phyloP scores from a whole-genome alignment of 225 moss, liverwort and hornwort species.

The Neckera pumila region DNA sequence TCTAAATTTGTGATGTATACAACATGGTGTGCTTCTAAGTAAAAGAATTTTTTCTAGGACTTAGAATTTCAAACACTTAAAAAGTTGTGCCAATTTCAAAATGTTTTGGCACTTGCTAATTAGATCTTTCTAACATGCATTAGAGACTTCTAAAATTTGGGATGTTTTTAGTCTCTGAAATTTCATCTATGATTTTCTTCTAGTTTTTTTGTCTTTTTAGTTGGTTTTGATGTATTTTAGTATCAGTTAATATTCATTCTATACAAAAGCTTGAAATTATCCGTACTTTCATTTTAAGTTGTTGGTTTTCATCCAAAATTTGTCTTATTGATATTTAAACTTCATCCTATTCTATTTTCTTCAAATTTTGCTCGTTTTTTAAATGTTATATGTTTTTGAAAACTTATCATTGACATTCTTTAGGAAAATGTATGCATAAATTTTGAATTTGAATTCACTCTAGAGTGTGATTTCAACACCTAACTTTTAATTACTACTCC shows the following conservation, averaged over 20 bases:
- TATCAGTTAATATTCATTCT: neutral
- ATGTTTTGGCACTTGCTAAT: neutral
- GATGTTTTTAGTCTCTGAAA: neutral
- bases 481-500: too few species aligned
- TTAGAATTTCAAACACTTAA: neutral
- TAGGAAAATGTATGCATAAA: neutral
- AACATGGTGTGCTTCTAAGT: neutral
- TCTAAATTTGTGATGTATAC: neutral
- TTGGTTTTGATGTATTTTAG: neutral
- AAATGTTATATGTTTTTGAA: accelerated
- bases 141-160: neutral
- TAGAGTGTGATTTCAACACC: accelerated
- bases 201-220: neutral
- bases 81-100: neutral
- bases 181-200: neutral
- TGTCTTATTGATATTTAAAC: neutral
- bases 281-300: neutral
- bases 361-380: neutral
- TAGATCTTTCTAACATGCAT: neutral
- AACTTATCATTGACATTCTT: too few species aligned
- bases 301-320: neutral
- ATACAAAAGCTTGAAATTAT: neutral
- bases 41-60: accelerated
- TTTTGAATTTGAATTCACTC: neutral
- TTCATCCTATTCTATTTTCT: neutral